Conservation (phyloP, 2,329 filamentous ascomycete species). For the Penicillium sp. region DNA sequence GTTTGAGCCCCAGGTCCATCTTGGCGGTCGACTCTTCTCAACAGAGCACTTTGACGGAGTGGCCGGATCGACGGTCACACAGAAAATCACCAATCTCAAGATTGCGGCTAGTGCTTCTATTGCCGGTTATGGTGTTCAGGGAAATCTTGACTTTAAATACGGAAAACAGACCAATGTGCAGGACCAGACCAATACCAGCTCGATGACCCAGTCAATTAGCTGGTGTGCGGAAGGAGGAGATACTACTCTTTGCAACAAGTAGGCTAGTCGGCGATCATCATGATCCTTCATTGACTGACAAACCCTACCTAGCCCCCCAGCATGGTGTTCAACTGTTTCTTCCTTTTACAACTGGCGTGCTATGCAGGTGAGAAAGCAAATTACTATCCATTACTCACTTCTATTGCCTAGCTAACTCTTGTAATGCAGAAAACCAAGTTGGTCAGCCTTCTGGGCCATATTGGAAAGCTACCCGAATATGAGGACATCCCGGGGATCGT, state of each 20-base stretch:
- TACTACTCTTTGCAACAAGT: constrained; percentile 6
- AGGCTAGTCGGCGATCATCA: no score
- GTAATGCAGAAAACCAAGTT: background rate
- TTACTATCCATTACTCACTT: no score
- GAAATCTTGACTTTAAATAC: background rate
- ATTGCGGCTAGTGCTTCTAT: constrained; percentile 2
- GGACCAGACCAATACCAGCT: no score
- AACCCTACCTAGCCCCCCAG: background rate
- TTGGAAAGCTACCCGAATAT: background rate
- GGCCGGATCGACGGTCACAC: background rate
- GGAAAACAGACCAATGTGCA: no score
- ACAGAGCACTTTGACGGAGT: background rate
- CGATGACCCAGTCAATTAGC: background rate
- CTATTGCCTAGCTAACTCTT: no score
- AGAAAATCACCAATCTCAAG: background rate
- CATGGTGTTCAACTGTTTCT: background rate
- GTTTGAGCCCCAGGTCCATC: background rate
- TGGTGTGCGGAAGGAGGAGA: constrained; percentile 3
- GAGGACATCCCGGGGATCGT: constrained; percentile 3
- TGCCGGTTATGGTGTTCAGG: background rate
- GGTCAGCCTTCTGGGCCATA: background rate
- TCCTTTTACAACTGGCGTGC: constrained; percentile 2
- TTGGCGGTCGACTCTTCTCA: background rate
- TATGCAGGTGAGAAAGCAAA: no score
- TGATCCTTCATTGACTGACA: no score